Evolutionary conservation across 2,329 filamentous ascomycete species (phyloP).

Genomic region (Chrysoporthe cubensis): DNA sequence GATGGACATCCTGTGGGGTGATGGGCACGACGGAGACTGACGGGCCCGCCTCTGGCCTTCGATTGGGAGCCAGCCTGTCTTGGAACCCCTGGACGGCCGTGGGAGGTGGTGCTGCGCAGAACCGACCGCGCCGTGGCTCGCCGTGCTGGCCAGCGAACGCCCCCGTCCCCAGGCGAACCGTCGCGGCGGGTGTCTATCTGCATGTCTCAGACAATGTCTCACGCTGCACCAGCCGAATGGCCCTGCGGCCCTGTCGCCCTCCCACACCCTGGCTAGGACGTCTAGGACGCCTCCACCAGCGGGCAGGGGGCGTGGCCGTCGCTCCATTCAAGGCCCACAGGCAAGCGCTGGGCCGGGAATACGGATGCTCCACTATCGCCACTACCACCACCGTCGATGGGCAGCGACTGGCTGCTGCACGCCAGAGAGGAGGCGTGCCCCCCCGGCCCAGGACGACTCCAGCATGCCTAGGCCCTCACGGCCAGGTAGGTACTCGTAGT

Average conservation of each 20-base stretch:
- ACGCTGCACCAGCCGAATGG: constrained; percentile 42
- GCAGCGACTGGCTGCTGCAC: too few relatives aligned
- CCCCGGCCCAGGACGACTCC: neutral
- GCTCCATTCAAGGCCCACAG: constrained; percentile 37
- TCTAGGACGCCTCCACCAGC: constrained; percentile 11
- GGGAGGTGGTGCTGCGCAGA: constrained; percentile 1
- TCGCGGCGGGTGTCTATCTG: constrained; percentile 31
- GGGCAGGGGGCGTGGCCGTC: constrained; percentile 13
- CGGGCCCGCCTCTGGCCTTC: constrained; percentile 1
- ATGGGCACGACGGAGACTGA: constrained; percentile 17
- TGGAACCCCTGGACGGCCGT: constrained; percentile 4
- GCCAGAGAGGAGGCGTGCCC: too few relatives aligned
- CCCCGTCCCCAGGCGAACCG: neutral
- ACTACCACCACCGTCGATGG: neutral
- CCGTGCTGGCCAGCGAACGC: too few relatives aligned
- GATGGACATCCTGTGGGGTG: constrained; percentile 3
- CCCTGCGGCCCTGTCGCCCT: constrained; percentile 17
- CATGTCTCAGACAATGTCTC: constrained; percentile 44
- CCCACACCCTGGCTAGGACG: constrained; percentile 21
- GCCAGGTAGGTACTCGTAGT: neutral
- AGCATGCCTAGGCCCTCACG: too few relatives aligned
- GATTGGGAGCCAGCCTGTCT: neutral
- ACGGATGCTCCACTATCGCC: constrained; percentile 21
- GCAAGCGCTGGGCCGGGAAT: constrained; percentile 29
- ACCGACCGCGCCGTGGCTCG: neutral